These are phyloP conservation scores for Solanum lycopersicoides DNA, from an alignment of 257 asterid species.

Conservation along the genomic window DNA sequence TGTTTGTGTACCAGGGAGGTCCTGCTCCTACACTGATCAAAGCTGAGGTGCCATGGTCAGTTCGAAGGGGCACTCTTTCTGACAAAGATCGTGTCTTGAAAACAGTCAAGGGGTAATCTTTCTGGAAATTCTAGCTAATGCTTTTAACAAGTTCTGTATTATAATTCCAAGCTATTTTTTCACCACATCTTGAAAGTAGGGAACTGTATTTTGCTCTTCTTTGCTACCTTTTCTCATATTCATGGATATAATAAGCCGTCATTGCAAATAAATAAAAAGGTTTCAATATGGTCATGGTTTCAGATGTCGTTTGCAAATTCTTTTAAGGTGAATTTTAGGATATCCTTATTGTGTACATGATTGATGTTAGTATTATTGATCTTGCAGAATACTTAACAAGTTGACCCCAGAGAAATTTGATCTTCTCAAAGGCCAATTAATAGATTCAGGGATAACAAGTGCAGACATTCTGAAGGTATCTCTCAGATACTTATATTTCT, in stretches of 20 bases:
- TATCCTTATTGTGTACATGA: background rate
- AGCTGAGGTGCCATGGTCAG: conserved; percentile 18
- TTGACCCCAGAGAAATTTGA: conserved; percentile 19
- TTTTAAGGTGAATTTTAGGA: background rate
- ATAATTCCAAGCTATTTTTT: background rate
- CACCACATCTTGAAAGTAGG: background rate
- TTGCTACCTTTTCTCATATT: background rate
- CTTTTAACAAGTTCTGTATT: background rate
- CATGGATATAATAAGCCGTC: background rate
- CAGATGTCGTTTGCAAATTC: background rate
- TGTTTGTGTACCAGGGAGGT: conserved; percentile 42
- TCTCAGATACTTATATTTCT: background rate
- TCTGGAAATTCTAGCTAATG: background rate
- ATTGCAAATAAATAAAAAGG: background rate
- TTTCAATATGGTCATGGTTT: background rate
- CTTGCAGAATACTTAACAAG: conserved; percentile 17
- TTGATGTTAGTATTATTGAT: background rate
- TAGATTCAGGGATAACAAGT: conserved; percentile 8
- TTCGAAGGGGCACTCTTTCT: conserved; percentile 2
- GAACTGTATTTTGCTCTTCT: background rate
- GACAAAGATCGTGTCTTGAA: conserved; percentile 14
- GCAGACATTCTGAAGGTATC: conserved; percentile 13
- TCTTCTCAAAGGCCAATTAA: conserved; percentile 10
- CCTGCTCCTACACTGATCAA: conserved; percentile 8
- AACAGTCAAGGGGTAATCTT: conserved; percentile 13